Evolutionary conservation across 495 filamentous ascomycete genomes (phyloP), one percentile per base, ranked within the genome.

Genomic region (Aspergillus indologenus): DNA sequence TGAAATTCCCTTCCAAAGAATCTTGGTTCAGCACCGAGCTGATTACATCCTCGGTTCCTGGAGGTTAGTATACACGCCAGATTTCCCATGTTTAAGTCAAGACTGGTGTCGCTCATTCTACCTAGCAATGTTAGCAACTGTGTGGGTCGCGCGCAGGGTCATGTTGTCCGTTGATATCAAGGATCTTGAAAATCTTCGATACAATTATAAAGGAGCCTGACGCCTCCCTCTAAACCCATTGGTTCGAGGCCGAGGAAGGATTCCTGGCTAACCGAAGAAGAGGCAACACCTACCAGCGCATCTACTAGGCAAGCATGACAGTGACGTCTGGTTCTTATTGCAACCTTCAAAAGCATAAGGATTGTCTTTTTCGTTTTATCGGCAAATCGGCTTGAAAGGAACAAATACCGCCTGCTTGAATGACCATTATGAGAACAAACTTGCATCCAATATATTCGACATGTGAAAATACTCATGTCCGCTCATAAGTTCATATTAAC

Each of bases 171-270:
- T 81, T 53, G 76, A 81, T 56, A 55, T 81, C 8, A 64, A 70
- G 11, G 56, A 70, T 23, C 71, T 83, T 22, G 77, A 82, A 57
- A 65, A 71, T 49, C 70, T 83, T 19, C 75, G 71, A 54, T 83
- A 83, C 59, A 69, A 65, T 50, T 81, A 81, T 59, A 83, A 82
- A 65, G 80, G 80, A 44, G 80, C 77, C 31, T 82, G 70, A 42
- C 6, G 2, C 31, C 6, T 29, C 26, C 9, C 26, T 3, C 9
- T 11, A 40, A 9, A 14, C 12, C 34, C 12, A 9, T 40, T 11
- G 5, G 12, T 40, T 15, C 34, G 12, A 40, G 7, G 12, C 34
- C 34, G 3, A n/a, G n/a, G n/a, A n/a, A n/a, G n/a, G n/a, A n/a
- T n/a, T n/a, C n/a, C n/a, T n/a, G n/a, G n/a, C 26, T 29, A 9